phyloP scores from a whole-genome alignment of 176 grass and related monocot species.

The Otatea glauca region DNA sequence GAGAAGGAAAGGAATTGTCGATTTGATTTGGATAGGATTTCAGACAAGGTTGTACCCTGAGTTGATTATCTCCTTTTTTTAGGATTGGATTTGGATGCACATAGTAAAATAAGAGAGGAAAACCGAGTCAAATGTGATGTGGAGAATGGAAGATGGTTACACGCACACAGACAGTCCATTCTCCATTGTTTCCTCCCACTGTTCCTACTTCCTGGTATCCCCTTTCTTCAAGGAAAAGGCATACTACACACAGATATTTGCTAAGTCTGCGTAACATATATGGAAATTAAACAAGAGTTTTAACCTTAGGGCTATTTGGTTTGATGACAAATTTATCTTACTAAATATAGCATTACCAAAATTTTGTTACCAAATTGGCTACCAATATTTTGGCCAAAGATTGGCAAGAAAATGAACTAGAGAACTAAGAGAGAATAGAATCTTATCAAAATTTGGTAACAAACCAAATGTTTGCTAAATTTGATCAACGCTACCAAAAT shows the following conservation, averaged over 20 bases:
- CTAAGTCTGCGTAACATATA: neutral
- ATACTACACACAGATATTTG: neutral
- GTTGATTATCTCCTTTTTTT: neutral
- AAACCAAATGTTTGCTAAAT: no score
- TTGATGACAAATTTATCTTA: no score
- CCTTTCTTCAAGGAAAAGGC: no score
- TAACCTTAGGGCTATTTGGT: no score
- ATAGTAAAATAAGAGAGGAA: neutral
- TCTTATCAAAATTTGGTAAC: no score
- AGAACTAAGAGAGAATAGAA: no score
- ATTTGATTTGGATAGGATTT: neutral
- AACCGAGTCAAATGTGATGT: slow-evolving; percentile 26
- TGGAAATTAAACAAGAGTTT: neutral
- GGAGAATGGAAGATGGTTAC: slow-evolving; percentile 28
- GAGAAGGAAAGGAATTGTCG: neutral
- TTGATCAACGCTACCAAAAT: no score
- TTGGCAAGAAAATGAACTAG: no score
- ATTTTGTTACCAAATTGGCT: no score
- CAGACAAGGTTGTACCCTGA: slow-evolving; percentile 1
- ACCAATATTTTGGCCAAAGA: no score
- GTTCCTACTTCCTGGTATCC: neutral
- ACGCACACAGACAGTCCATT: neutral
- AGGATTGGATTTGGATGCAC: slow-evolving; percentile 10
- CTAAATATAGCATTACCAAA: no score
- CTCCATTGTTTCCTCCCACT: neutral